These are phyloP conservation scores for Przewalskia tangutica DNA, from an alignment of 257 asterid genomes.

Conservation along the genomic window DNA sequence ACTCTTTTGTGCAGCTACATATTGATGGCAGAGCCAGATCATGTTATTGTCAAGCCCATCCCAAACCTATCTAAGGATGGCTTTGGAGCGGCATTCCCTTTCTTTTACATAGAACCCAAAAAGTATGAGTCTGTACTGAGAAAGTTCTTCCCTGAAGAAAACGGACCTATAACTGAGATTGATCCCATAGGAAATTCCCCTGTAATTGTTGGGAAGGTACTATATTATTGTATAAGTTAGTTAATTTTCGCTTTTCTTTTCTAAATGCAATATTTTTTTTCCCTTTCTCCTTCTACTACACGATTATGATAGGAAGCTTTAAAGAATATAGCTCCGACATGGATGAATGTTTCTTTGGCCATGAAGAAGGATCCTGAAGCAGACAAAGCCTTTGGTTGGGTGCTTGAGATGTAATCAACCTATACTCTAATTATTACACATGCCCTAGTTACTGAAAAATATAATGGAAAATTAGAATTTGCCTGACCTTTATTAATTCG, in stretches of 20 bases:
- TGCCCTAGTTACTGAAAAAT: neutral
- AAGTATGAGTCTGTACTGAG: constrained; percentile 59
- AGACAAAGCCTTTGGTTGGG: constrained; percentile 97
- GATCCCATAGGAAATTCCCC: constrained; percentile 99
- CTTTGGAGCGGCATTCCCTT: constrained; percentile 83
- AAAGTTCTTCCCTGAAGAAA: constrained; percentile 62
- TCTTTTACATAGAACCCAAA: constrained; percentile 92
- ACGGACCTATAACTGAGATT: constrained; percentile 68
- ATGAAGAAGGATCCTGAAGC: constrained; percentile 87
- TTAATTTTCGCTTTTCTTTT: neutral
- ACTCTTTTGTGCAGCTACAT: constrained; percentile 30
- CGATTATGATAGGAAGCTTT: constrained; percentile 48
- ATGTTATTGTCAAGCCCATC: constrained; percentile 79
- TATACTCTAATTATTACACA: neutral
- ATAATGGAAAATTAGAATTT: neutral
- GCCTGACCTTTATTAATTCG: neutral
- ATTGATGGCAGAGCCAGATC: constrained; percentile 95
- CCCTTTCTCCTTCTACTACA: neutral
- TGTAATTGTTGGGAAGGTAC: constrained; percentile 81
- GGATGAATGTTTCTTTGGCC: constrained; percentile 95
- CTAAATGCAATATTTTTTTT: neutral
- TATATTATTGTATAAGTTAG: neutral
- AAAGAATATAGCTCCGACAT: constrained; percentile 79
- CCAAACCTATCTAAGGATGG: constrained; percentile 73
- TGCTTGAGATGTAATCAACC: constrained; percentile 76